Percentiles rank a stretch among this genome's conserved stretches.
Conservation (phyloP, 495 filamentous ascomycete genomes). For the Penicillium soppii region DNA sequence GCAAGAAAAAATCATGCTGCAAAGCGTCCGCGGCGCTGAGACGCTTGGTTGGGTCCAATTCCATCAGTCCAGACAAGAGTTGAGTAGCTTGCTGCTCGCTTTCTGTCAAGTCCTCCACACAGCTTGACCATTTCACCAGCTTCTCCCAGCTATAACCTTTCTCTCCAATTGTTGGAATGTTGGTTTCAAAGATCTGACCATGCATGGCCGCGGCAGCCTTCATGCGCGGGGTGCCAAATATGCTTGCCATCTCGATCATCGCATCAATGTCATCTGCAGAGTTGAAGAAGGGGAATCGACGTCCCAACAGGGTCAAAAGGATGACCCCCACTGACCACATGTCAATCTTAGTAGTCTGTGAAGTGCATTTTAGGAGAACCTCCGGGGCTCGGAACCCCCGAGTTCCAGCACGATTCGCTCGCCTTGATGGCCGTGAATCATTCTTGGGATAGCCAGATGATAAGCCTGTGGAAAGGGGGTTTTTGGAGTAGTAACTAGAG, state of each 20-base stretch:
- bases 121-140: slow-evolving; percentile 87
- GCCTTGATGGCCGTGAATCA: slow-evolving; percentile 79
- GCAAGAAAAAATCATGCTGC: slow-evolving; percentile 63
- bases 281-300: slow-evolving; percentile 97
- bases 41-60: slow-evolving; percentile 55
- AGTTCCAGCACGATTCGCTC: slow-evolving; percentile 95
- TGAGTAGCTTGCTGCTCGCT: slow-evolving; percentile 49
- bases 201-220: slow-evolving; percentile 76
- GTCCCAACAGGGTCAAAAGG: slow-evolving; percentile 82
- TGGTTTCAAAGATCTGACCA: slow-evolving; percentile 85
- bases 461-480: slow-evolving; percentile 35
- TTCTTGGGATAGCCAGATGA: slow-evolving; percentile 78
- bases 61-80: slow-evolving; percentile 66
- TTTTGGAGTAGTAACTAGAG: slow-evolving; percentile 44
- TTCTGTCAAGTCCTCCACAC: slow-evolving; percentile 47
- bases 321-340: slow-evolving; percentile 97
- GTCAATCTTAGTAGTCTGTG: slow-evolving; percentile 93
- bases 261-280: slow-evolving; percentile 95
- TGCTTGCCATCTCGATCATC: slow-evolving; percentile 93
- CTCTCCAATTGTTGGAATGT: slow-evolving; percentile 83
- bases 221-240: slow-evolving; percentile 87
- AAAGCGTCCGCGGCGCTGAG: slow-evolving; percentile 60
- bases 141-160: slow-evolving; percentile 85
- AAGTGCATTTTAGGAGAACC: slow-evolving; percentile 95
- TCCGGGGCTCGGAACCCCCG: slow-evolving; percentile 94